Evolutionary conservation across 2,329 filamentous ascomycete genomes (phyloP), one percentile per base, ranked within the genome.

Genomic region (Paradendryphiella salina): DNA sequence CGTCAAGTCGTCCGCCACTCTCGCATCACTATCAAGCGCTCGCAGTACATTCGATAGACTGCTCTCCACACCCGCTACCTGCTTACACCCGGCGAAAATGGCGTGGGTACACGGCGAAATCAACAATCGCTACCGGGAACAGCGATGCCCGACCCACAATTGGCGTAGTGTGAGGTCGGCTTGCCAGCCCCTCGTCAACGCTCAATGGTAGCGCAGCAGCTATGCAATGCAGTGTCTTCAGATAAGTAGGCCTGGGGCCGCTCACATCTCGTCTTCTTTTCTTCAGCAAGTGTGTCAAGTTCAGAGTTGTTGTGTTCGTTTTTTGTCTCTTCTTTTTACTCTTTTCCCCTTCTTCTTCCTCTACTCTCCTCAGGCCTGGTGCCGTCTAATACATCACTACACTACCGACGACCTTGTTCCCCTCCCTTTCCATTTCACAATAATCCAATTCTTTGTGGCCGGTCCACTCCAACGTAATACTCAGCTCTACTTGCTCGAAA

Each of bases 221-320:
- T 58, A 57, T 65, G 56, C 56, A 43, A 65, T 62, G 60, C 54
- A 50, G 45, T 54, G 47, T 51, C 51, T 52, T 33, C 70, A 72
- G 64, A 72, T 72, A 72, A 68, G 66, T 63, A 64, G 58, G 50
- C 46, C 56, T 46, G 50, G 38, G 49, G 62, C 64, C 67, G 60
- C 62, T 56, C 54, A 48, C 43, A 56, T 63, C 65, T 64, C 63
- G 41, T 55, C 65, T 71, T 70, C 66, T 65, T 70, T 67, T 76
- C 74, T 76, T 73, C 75, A 79, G 77, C 77, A 78, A 79, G 77
- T 74, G 66, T 77, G 75, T 78, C 71, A 77, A 77, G 55, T 71
- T 72, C 63, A 76, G 77, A 79, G 75, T 75, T 78, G 76, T 59
- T 73, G 70, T 74, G 66, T 76, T 76, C 69, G 74, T 73, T 75